Conservation (phyloP, 139 green algal genomes). For the Deuterostichococcus epilithicus region DNA sequence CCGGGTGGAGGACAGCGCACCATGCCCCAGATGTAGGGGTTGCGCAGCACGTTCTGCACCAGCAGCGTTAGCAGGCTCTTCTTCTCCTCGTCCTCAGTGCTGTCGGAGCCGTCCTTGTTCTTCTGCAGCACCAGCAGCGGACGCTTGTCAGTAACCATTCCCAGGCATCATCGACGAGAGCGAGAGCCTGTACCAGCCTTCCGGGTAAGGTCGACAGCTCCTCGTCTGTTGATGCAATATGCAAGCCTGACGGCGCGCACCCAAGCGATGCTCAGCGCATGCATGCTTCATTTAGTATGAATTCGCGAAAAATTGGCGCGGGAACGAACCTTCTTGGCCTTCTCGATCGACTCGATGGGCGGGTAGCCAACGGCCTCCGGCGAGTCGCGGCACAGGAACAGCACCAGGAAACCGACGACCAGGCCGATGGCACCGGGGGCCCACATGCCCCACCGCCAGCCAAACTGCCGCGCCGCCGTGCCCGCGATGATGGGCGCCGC, state of each 20-base stretch:
- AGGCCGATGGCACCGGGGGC: constrained; percentile 76
- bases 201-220: too few relatives aligned
- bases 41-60: constrained; percentile 76
- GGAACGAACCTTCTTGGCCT: constrained; percentile 9
- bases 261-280: too few relatives aligned
- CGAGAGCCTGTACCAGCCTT: too few relatives aligned
- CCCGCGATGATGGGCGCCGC: constrained; percentile 77
- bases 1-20: too few relatives aligned
- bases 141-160: too few relatives aligned
- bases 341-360: constrained; percentile 62
- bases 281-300: too few relatives aligned
- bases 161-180: too few relatives aligned
- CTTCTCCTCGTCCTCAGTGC: constrained; percentile 34
- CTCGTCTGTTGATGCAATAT: too few relatives aligned
- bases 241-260: too few relatives aligned
- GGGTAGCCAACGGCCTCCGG: constrained; percentile 72
- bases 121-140: constrained; percentile 8
- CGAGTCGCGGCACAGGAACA: constrained; percentile 66
- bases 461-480: constrained; percentile 60
- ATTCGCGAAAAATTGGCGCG: too few relatives aligned
- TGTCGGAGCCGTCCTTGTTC: neutral
- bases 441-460: constrained; percentile 85
- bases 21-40: constrained; percentile 94
- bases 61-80: constrained; percentile 63
- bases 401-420: constrained; percentile 57